Conservation (phyloP, 257 asterid genomes). For the Lycium barbarum region DNA sequence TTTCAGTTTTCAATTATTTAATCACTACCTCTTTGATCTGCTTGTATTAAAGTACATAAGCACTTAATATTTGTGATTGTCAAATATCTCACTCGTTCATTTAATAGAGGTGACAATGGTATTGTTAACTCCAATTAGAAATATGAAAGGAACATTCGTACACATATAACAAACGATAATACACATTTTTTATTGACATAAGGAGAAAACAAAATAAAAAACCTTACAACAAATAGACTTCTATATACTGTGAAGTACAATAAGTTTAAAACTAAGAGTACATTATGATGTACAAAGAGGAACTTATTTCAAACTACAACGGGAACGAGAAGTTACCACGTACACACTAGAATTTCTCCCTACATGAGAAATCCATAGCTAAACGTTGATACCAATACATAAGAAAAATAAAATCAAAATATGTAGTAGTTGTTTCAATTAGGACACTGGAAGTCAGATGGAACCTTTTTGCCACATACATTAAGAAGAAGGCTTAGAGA, state of each 20-base stretch:
- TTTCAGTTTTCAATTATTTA: too few relatives aligned
- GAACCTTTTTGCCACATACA: conserved; percentile 57
- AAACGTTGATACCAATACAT: background rate
- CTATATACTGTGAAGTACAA: background rate
- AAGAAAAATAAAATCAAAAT: background rate
- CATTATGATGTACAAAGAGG: background rate
- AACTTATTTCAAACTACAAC: background rate
- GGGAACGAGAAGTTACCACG: conserved; percentile 6
- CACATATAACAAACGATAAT: background rate
- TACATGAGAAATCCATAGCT: background rate
- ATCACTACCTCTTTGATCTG: too few relatives aligned
- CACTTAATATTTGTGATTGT: background rate
- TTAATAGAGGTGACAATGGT: conserved; percentile 1
- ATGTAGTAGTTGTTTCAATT: background rate
- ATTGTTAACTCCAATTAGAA: background rate
- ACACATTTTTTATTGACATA: background rate
- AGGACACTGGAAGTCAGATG: conserved; percentile 56
- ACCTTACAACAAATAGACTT: background rate
- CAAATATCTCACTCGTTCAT: background rate
- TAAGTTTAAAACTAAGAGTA: too few relatives aligned
- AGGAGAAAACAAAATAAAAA: background rate
- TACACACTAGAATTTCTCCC: background rate
- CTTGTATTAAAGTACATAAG: background rate
- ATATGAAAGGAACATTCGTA: background rate
- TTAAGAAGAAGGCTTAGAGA: conserved; percentile 59